Percentiles rank a stretch among this genome's conserved stretches.
Evolutionary conservation across 2,329 filamentous ascomycete genomes (phyloP).

Genomic region (Dactylellina sp.): DNA sequence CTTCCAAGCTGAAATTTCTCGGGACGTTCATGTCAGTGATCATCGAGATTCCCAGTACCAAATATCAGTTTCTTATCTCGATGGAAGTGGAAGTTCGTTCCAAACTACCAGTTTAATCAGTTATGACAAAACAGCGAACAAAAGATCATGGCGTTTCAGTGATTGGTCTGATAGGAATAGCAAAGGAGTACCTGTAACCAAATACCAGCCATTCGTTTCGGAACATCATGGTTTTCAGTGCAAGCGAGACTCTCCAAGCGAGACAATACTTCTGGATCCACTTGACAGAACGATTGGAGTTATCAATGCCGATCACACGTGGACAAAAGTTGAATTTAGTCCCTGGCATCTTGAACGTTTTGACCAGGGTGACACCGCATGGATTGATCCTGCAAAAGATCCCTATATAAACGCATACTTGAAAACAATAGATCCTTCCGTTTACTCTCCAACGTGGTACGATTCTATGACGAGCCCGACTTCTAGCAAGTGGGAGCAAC

Average conservation of each 20-base stretch:
- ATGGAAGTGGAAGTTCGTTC: too few relatives aligned
- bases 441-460: too few relatives aligned
- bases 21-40: too few relatives aligned
- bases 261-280: constrained; percentile 49
- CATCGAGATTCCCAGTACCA: too few relatives aligned
- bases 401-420: not conserved
- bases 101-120: too few relatives aligned
- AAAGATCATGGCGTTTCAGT: constrained; percentile 58
- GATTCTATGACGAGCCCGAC: too few relatives aligned
- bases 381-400: constrained; percentile 17
- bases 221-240: constrained; percentile 49
- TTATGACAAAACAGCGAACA: too few relatives aligned
- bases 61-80: too few relatives aligned
- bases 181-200: constrained; percentile 57
- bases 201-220: constrained; percentile 59
- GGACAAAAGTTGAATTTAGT: constrained; percentile 49
- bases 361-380: constrained; percentile 39
- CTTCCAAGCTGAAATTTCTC: too few relatives aligned
- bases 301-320: constrained; percentile 57
- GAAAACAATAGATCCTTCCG: not conserved
- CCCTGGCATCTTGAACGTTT: constrained; percentile 28
- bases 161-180: constrained; percentile 59
- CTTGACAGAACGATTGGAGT: constrained; percentile 47
- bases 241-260: constrained; percentile 28
- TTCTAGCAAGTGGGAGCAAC: too few relatives aligned